Conservation (phyloP, 169 alveolate genomes). For the Amoebophrya sp. region DNA sequence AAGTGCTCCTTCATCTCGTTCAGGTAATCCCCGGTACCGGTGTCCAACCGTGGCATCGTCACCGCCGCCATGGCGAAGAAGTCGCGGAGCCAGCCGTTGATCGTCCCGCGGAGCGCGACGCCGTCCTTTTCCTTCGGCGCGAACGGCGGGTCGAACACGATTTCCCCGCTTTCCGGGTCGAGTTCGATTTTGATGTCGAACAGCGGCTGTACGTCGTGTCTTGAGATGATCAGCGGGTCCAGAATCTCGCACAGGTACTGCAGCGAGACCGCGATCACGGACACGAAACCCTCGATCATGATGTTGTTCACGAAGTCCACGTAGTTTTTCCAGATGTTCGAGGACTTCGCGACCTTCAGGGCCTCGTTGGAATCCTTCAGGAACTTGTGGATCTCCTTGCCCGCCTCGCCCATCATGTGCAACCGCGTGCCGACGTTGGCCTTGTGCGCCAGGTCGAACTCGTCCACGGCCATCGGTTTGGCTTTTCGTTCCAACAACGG, state of each 20-base stretch:
- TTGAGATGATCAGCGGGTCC: constrained; percentile 66
- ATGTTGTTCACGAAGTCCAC: constrained; percentile 71
- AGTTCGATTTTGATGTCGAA: constrained; percentile 78
- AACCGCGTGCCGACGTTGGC: constrained; percentile 56
- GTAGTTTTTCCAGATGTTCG: constrained; percentile 76
- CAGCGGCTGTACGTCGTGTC: constrained; percentile 72
- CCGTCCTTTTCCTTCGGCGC: constrained; percentile 30
- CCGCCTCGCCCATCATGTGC: constrained; percentile 64
- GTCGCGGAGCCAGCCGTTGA: constrained; percentile 71
- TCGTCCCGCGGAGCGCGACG: constrained; percentile 58
- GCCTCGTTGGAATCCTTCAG: constrained; percentile 80
- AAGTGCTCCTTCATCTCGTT: constrained; percentile 57
- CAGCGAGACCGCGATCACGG: constrained; percentile 65
- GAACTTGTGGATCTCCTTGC: constrained; percentile 72
- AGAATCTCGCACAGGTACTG: constrained; percentile 69
- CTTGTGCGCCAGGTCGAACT: constrained; percentile 62
- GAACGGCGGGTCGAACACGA: constrained; percentile 48
- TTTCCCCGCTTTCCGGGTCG: constrained; percentile 39
- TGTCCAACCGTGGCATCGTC: background rate
- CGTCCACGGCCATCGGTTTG: constrained; percentile 69
- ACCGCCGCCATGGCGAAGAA: constrained; percentile 57
- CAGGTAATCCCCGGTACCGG: background rate
- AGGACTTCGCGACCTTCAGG: constrained; percentile 74
- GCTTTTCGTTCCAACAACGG: constrained; percentile 67
- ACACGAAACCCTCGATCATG: constrained; percentile 77